A percentile compares a stretch with the other conserved stretches of the same genome.
Evolutionary conservation across 768 basidiomycete species (phyloP).

Genomic region (Boletus speciosus): DNA sequence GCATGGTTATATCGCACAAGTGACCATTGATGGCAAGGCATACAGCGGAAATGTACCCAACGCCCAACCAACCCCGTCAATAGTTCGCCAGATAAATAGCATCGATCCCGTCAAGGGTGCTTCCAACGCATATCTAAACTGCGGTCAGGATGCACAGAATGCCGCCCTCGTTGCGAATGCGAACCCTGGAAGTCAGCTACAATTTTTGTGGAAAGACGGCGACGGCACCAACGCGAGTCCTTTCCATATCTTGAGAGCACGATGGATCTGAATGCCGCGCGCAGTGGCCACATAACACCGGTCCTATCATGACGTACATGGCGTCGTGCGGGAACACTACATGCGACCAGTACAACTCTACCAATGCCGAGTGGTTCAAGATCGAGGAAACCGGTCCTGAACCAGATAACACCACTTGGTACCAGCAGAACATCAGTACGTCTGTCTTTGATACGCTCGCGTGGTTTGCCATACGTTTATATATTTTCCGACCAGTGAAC

Average conservation of each 20-base stretch:
- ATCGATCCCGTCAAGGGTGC: slow-evolving; percentile 55
- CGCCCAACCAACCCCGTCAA: slow-evolving; percentile 36
- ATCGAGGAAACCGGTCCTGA: slow-evolving; percentile 51
- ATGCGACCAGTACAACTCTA: slow-evolving; percentile 59
- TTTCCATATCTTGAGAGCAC: neutral
- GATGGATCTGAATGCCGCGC: neutral
- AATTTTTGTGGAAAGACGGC: slow-evolving; percentile 55
- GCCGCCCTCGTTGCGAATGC: slow-evolving; percentile 52
- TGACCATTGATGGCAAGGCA: slow-evolving; percentile 42
- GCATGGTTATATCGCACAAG: slow-evolving; percentile 43
- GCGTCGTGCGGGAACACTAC: slow-evolving; percentile 53
- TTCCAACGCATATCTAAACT: slow-evolving; percentile 53
- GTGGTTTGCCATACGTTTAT: neutral
- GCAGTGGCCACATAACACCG: slow-evolving; percentile 56
- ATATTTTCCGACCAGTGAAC: slow-evolving; percentile 28
- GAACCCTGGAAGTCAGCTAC: slow-evolving; percentile 54
- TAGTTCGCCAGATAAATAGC: slow-evolving; percentile 44
- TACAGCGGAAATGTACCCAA: slow-evolving; percentile 45
- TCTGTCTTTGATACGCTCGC: slow-evolving; percentile 1
- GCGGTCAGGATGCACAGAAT: slow-evolving; percentile 50
- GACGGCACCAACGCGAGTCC: slow-evolving; percentile 34
- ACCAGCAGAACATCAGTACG: slow-evolving; percentile 52
- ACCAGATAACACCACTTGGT: slow-evolving; percentile 41
- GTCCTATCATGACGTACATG: slow-evolving; percentile 75
- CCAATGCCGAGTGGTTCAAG: slow-evolving; percentile 71